Evolutionary conservation across 768 basidiomycete genomes (phyloP), one percentile per base, ranked within the genome.

Genomic region (Lactarius sp.): DNA sequence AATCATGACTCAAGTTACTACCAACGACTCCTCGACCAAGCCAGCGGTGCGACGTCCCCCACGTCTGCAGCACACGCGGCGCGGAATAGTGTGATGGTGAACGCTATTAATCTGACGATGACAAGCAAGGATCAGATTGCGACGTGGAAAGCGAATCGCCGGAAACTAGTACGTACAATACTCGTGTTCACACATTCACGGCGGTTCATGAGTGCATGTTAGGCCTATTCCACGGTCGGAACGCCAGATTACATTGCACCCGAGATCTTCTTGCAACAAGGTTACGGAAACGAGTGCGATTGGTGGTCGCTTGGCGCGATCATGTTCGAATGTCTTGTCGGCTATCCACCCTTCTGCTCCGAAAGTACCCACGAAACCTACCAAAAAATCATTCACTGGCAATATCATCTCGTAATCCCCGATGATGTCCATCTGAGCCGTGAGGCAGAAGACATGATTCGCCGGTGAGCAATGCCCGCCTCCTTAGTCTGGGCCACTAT

Each of bases 231-330:
- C 3, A 98, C 97, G 12, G 96, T 98, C 66, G 95, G 95, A 46
- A 98, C 95, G 31, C 95, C 94, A 4, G 96, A 98, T 74, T 83
- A 97, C 75, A 97, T 98, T 69, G 94, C 96, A 3, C 94, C 95
- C 0, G 95, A 98, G 74, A 97, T 98, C 71, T 98, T 98, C 80
- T 75, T 89, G 64, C 93, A 95, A 73, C 88, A 92, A 72, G 97
- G 97, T n/a, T 98, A 98, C 73, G 94, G 92, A 27, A 92, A 95
- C 70, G 95, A 96, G 75, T 98, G 95, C 71, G 97, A 99, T 75
- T 98, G 95, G 94, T 99, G 97, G 97, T 97, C 95, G 8, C 81
- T 98, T 34, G 97, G 97, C 5, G 92, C 94, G 18, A 98, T 98
- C 78, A 95, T 93, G 90, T 99, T 97, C 73, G 96, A 98, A 76